Percentiles rank a stretch among this genome's conserved stretches.
Conservation (phyloP, 2,329 filamentous ascomycete genomes). For the Hypoxylon sp. region DNA sequence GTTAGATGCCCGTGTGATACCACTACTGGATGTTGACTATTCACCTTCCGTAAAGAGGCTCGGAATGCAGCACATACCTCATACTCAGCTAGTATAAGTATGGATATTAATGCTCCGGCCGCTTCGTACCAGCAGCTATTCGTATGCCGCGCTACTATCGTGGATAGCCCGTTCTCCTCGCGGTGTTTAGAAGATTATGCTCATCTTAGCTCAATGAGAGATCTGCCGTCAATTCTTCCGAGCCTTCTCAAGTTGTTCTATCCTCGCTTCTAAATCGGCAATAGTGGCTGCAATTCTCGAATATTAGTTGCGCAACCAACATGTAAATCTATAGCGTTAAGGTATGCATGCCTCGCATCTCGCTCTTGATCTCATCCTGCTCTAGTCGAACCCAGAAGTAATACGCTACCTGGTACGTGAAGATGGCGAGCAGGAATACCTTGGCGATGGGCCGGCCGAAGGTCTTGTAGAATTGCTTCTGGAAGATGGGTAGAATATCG, state of each 20-base stretch:
- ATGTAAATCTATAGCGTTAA: background rate
- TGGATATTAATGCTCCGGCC: background rate
- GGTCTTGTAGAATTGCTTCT: conserved; percentile 80
- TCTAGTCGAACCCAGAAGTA: conserved; percentile 83
- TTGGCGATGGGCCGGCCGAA: conserved; percentile 82
- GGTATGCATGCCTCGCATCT: conserved; percentile 67
- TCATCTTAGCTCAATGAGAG: background rate
- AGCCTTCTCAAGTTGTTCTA: conserved; percentile 52
- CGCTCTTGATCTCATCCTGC: conserved; percentile 74
- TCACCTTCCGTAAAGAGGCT: conserved; percentile 14
- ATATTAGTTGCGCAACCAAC: conserved; percentile 21
- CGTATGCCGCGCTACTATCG: background rate
- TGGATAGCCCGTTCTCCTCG: background rate
- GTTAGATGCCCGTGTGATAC: conserved; percentile 4
- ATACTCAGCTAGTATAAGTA: background rate
- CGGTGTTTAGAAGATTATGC: background rate
- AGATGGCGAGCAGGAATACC: conserved; percentile 80
- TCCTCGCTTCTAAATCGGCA: conserved; percentile 51
- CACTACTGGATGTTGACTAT: background rate
- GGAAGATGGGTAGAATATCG: conserved; percentile 8
- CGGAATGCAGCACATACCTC: background rate
- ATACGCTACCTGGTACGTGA: conserved; percentile 84
- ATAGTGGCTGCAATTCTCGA: conserved; percentile 46
- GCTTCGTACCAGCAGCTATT: background rate
- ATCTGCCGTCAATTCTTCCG: conserved; percentile 31